Evolutionary conservation across 352 stramenopile genomes (phyloP), one percentile per base, ranked within the genome.

Genomic region (Globisporangium acanthophoron): DNA sequence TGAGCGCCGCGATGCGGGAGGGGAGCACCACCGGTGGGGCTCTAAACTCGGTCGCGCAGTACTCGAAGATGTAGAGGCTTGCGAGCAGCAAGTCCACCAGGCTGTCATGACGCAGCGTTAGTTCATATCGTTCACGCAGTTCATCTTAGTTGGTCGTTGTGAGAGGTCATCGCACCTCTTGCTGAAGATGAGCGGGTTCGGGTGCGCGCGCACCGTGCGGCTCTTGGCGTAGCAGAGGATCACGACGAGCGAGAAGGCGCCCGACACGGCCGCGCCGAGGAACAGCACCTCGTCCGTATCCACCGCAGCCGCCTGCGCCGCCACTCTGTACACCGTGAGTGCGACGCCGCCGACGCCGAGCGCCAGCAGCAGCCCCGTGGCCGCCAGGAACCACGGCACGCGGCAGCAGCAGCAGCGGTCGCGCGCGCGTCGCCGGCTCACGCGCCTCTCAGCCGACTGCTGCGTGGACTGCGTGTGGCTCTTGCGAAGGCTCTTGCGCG

Each of bases 101-200:
- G 56, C 86, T 80, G 39, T 6, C 7, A 27, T 29, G 20, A 5
- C 45, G 7, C 6, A 52, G 24, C 24, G 24, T 27, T 27, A 27
- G 24, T 27, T 27, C 24, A 27, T 27, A 27, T 3, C 24, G 24
- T 27, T 27, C 24, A 27, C 24, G 24, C 24, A 27, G 24, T 27
- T 27, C 24, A 27, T 27, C 24, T 27, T 27, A 27, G 24, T 27
- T 27, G 24, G 24, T 27, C 24, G 24, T 27, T 15, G 11, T 1
- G 11, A 40, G 11, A 47, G 24, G 12, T 3, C 33, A 33, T 3
- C 48, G 16, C 52, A 77, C 70, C 64, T 93, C 64, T 95, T 95
- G 66, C 83, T 92, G 56, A 92, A 86, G 55, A 96, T 94, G 41
- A 96, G 74, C 13, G 85, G 77, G 54, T 94, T 96, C 15, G 86